phyloP scores from a whole-genome alignment of 2,329 filamentous ascomycete species.

The Clonostachys sp. region DNA sequence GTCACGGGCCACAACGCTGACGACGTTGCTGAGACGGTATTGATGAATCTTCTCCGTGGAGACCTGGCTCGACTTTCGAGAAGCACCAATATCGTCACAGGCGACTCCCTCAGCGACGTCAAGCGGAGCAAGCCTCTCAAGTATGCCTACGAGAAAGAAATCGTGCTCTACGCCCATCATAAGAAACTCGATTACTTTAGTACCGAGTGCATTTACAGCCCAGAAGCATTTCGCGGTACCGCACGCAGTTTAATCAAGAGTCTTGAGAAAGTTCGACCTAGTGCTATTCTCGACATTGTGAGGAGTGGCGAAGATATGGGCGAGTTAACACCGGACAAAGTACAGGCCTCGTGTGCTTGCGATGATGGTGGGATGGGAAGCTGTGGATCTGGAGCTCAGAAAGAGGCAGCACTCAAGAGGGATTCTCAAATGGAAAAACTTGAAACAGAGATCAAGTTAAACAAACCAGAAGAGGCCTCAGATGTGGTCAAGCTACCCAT shows the following conservation, averaged over 20 bases:
- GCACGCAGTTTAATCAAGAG: slow-evolving; percentile 92
- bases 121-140: slow-evolving; percentile 96
- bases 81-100: slow-evolving; percentile 86
- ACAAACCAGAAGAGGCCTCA: slow-evolving; percentile 11
- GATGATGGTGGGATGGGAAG: slow-evolving; percentile 50
- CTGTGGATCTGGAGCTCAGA: slow-evolving; percentile 64
- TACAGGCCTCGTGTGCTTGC: slow-evolving; percentile 24
- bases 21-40: slow-evolving; percentile 91
- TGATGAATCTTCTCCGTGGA: slow-evolving; percentile 93
- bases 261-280: slow-evolving; percentile 86
- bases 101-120: slow-evolving; percentile 73
- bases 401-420: slow-evolving; percentile 53
- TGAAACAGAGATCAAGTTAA: slow-evolving; percentile 24
- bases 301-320: slow-evolving; percentile 96
- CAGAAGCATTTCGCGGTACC: slow-evolving; percentile 91
- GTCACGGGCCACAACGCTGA: slow-evolving; percentile 98
- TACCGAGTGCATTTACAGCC: slow-evolving; percentile 97
- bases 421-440: slow-evolving; percentile 10
- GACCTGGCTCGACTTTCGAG: slow-evolving; percentile 83
- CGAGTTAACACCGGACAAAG: slow-evolving; percentile 49
- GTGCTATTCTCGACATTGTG: slow-evolving; percentile 92
- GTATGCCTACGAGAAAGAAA: slow-evolving; percentile 98
- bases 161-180: slow-evolving; percentile 95
- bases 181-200: slow-evolving; percentile 97
- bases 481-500: slow-evolving; percentile 24